Conservation (phyloP, 345 rosid genomes). For the Reutealis trisperma region DNA sequence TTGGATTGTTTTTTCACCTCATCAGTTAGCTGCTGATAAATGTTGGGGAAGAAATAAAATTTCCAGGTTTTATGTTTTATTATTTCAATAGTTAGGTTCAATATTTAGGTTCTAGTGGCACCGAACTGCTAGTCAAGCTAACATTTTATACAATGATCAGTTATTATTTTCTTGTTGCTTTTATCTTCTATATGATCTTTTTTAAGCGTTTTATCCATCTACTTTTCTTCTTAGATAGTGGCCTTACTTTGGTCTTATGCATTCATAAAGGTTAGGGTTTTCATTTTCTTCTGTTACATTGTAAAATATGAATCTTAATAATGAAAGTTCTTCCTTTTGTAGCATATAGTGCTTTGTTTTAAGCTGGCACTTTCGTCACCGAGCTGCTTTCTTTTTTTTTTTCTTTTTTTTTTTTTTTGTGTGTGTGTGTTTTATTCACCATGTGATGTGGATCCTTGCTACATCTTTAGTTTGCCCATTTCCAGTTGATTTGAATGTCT, state of each 20-base stretch:
- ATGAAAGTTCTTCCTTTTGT: too few species aligned
- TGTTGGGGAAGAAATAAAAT: not conserved
- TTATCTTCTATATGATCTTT: not conserved
- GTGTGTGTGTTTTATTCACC: not conserved
- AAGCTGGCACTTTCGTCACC: not conserved
- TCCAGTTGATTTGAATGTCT: not conserved
- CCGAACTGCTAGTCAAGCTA: not conserved
- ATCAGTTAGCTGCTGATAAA: not conserved
- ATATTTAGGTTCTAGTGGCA: not conserved
- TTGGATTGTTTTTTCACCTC: not conserved
- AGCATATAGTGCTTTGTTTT: not conserved
- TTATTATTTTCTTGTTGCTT: not conserved
- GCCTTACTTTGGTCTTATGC: not conserved
- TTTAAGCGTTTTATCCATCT: not conserved
- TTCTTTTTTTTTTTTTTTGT: too few species aligned
- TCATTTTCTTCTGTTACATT: not conserved
- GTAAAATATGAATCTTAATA: not conserved
- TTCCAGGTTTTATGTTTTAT: not conserved
- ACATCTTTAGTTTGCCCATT: not conserved
- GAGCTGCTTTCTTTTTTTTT: too few species aligned
- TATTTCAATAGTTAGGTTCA: not conserved
- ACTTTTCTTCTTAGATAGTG: not conserved
- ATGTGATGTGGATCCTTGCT: not conserved
- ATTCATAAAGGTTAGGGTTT: not conserved
- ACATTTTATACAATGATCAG: too few species aligned